Percentiles rank a stretch among this genome's conserved stretches.
Evolutionary conservation across 805 yeast genomes (phyloP).

Genomic region (Hanseniaspora occidentalis): DNA sequence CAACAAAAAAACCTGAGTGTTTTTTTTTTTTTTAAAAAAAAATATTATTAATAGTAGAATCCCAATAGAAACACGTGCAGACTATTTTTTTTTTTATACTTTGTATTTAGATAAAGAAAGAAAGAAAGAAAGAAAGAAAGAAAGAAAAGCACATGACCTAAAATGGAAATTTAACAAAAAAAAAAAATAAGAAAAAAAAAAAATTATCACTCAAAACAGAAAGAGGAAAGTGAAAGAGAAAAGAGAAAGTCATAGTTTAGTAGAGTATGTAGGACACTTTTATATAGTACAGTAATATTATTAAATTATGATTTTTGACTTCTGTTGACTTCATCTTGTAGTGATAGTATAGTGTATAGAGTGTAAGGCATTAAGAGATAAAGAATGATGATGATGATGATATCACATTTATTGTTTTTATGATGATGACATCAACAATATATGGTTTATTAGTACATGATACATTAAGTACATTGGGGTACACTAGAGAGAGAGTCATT

Average conservation of each 20-base stretch:
- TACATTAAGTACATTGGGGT: no score
- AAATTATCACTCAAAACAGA: not conserved
- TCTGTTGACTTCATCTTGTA: not conserved
- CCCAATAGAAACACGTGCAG: not conserved
- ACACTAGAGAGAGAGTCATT: slow-evolving; percentile 6
- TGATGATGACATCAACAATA: no score
- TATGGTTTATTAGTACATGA: no score
- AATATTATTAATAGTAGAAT: no score
- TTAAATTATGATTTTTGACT: not conserved
- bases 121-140: not conserved
- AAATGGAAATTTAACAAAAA: not conserved
- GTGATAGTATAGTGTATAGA: no score
- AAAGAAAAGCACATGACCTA: not conserved
- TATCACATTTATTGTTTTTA: no score
- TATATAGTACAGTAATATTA: not conserved
- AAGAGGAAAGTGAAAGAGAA: not conserved
- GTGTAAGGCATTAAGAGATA: no score
- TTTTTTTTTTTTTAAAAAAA: no score
- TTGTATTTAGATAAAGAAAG: not conserved
- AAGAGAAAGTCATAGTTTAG: no score
- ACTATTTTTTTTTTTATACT: not conserved
- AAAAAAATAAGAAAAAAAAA: not conserved
- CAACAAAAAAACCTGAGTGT: not conserved
- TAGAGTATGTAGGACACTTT: not conserved
- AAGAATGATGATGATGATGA: no score